Evolutionary conservation across 805 yeast genomes (phyloP).

Genomic region (Candida peoriensis): DNA sequence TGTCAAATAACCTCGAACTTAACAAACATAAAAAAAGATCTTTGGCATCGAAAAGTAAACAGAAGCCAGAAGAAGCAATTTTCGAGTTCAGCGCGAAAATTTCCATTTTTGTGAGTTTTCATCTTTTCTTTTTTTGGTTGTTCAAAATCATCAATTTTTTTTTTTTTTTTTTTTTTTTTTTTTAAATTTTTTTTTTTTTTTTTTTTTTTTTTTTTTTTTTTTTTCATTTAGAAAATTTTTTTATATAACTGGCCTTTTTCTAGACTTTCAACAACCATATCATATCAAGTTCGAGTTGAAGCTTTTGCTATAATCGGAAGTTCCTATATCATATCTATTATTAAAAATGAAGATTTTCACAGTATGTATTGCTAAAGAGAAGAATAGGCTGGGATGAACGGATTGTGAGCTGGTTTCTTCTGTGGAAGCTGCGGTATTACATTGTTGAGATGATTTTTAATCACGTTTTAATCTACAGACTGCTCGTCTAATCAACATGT

Average conservation of each 20-base stretch:
- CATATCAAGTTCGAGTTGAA: too few species aligned
- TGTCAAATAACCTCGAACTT: neutral
- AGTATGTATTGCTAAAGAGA: too few species aligned
- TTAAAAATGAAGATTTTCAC: constrained; percentile 1
- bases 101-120: constrained; percentile 1
- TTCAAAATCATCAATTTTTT: too few species aligned
- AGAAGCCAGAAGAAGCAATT: too few species aligned
- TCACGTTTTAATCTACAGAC: neutral
- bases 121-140: too few species aligned
- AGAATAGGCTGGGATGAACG: too few species aligned
- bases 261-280: too few species aligned
- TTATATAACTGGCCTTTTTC: constrained; percentile 1
- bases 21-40: neutral
- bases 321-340: neutral
- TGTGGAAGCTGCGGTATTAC: neutral
- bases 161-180: too few species aligned
- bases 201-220: neutral
- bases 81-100: neutral
- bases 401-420: neutral
- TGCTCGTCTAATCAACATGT: neutral
- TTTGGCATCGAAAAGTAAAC: neutral
- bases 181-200: constrained; percentile 6
- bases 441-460: too few species aligned
- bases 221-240: neutral
- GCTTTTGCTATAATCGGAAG: too few species aligned